phyloP scores from a whole-genome alignment of 2,329 filamentous ascomycete genomes.

The Tothia fuscella region DNA sequence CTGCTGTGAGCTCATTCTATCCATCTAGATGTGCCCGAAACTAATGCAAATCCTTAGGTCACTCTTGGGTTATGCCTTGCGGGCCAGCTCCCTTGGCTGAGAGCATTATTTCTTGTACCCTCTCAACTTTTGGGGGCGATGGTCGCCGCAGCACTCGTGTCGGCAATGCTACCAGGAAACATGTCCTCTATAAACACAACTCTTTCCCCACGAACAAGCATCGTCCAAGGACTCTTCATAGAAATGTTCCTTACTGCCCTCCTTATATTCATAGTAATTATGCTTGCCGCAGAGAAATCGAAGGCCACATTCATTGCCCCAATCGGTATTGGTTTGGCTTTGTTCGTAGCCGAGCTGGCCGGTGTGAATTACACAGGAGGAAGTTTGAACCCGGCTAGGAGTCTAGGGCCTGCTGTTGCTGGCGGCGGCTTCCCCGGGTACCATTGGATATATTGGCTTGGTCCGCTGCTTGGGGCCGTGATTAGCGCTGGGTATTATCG shows the following conservation, averaged over 20 bases:
- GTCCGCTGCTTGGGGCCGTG: slow-evolving; percentile 7
- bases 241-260: slow-evolving; percentile 39
- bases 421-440: slow-evolving; percentile 7
- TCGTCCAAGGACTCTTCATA: slow-evolving; percentile 37
- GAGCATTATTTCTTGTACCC: slow-evolving; percentile 21
- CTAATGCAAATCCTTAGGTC: slow-evolving; percentile 14
- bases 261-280: slow-evolving; percentile 20
- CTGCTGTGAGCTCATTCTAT: slow-evolving; percentile 16
- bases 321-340: slow-evolving; percentile 18
- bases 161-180: slow-evolving; percentile 31
- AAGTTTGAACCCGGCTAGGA: slow-evolving; percentile 8
- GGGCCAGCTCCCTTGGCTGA: slow-evolving; percentile 21
- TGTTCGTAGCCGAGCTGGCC: slow-evolving; percentile 10
- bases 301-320: slow-evolving; percentile 30
- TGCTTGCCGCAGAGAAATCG: slow-evolving; percentile 32
- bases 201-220: slow-evolving; percentile 27
- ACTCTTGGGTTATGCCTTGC: slow-evolving; percentile 27
- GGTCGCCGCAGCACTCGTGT: slow-evolving; percentile 30
- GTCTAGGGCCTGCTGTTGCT: slow-evolving; percentile 6
- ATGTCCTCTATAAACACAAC: slow-evolving; percentile 31
- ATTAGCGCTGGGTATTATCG: slow-evolving; percentile 6
- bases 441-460: slow-evolving; percentile 12
- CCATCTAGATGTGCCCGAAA: slow-evolving; percentile 21
- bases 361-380: slow-evolving; percentile 7
- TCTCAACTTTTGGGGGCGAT: slow-evolving; percentile 24